Evolutionary conservation across 306 rosid genomes (phyloP).

Genomic region (Herpetospermum pedunculosum): DNA sequence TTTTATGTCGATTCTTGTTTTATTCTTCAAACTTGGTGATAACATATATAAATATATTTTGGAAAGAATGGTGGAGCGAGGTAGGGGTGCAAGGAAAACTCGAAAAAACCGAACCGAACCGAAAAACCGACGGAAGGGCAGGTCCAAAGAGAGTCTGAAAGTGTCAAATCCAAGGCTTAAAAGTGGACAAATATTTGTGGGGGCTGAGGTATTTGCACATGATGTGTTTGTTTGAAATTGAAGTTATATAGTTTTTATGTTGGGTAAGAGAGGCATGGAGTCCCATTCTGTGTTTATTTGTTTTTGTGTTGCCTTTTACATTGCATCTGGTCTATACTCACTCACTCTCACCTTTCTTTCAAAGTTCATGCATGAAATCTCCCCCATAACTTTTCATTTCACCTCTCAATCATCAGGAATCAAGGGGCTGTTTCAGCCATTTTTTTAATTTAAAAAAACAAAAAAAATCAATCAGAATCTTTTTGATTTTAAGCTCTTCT

Average conservation of each 20-base stretch:
- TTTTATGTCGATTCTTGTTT: no score
- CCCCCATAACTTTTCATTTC: background rate
- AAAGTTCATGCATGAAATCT: background rate
- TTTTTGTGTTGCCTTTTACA: background rate
- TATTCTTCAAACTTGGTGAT: no score
- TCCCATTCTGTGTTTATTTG: constrained; percentile 2
- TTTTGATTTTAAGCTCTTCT: background rate
- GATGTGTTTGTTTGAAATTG: background rate
- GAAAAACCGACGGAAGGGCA: no score
- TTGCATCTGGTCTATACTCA: background rate
- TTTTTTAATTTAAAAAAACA: background rate
- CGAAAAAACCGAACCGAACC: no score
- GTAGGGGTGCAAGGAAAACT: no score
- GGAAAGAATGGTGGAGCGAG: no score
- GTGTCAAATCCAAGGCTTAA: background rate
- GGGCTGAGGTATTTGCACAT: background rate
- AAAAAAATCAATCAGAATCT: background rate
- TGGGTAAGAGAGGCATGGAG: constrained; percentile 8
- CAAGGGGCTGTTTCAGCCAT: background rate
- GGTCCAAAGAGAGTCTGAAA: background rate
- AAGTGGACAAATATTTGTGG: background rate
- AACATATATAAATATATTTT: no score
- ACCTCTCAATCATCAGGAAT: background rate
- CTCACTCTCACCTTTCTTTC: background rate
- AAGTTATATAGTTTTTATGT: background rate